These are phyloP conservation scores for Lasiodiplodia hormozganensis DNA, from an alignment of 2,329 filamentous ascomycete genomes.

Conservation along the genomic window DNA sequence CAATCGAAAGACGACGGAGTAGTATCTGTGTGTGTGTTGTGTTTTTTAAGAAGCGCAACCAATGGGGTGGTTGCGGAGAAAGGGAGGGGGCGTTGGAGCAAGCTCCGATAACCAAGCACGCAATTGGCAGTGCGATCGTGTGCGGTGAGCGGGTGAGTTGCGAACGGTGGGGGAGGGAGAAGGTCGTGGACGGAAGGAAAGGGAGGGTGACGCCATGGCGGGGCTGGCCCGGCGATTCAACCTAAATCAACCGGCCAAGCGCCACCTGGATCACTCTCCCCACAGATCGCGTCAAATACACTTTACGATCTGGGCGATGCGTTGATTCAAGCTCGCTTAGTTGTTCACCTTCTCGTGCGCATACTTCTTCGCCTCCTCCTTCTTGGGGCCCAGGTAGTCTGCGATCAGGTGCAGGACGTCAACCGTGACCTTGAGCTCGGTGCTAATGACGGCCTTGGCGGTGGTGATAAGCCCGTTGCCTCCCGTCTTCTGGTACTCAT, in stretches of 20 bases:
- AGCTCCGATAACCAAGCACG: not conserved
- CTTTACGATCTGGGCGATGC: not conserved
- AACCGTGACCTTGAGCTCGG: conserved; percentile 47
- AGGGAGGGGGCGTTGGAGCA: not conserved
- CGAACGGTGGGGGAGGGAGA: not conserved
- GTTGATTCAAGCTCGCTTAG: not conserved
- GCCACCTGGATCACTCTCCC: not conserved
- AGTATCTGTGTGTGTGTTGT: not conserved
- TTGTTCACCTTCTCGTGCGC: conserved; percentile 41
- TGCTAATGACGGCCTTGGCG: conserved; percentile 46
- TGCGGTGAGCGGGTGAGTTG: not conserved
- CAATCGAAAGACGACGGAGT: not conserved
- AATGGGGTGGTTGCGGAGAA: conserved; percentile 6
- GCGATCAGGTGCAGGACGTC: conserved; percentile 43
- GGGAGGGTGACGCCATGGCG: conserved; percentile 24
- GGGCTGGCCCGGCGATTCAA: conserved; percentile 8
- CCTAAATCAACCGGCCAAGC: conserved; percentile 10
- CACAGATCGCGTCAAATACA: conserved; percentile 4
- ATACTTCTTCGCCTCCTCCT: conserved; percentile 42
- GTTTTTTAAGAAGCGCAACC: not conserved
- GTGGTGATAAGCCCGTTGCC: conserved; percentile 46
- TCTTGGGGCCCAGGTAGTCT: conserved; percentile 43
- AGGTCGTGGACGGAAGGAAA: conserved; percentile 19
- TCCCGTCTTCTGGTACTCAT: conserved; percentile 49
- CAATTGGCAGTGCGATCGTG: not conserved